Conservation (phyloP, 805 yeast species). For the Isabelozyma heimii region DNA sequence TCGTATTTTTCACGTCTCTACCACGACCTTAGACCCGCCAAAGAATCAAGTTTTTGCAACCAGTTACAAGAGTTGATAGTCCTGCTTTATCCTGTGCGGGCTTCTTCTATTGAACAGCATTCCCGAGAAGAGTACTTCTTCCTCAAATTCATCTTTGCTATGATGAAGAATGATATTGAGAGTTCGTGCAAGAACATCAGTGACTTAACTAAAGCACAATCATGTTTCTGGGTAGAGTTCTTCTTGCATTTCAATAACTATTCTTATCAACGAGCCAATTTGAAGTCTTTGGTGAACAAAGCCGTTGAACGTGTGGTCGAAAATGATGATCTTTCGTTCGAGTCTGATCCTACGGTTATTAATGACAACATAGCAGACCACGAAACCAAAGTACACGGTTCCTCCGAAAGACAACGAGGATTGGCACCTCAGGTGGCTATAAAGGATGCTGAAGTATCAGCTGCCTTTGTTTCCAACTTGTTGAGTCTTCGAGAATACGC, state of each 20-base stretch:
- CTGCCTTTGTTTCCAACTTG: conserved; percentile 67
- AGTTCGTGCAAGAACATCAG: conserved; percentile 22
- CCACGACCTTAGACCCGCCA: conserved; percentile 23
- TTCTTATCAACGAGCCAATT: conserved; percentile 46
- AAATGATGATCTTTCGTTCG: conserved; percentile 60
- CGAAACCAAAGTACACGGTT: conserved; percentile 33
- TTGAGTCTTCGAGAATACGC: conserved; percentile 71
- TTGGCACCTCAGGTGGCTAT: conserved; percentile 68
- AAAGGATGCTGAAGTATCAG: conserved; percentile 71
- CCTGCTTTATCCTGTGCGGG: conserved; percentile 30
- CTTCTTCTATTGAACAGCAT: conserved; percentile 27
- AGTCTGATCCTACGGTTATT: conserved; percentile 73
- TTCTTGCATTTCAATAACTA: conserved; percentile 43
- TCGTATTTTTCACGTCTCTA: conserved; percentile 61
- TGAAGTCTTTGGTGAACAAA: conserved; percentile 40
- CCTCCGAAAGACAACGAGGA: conserved; percentile 33
- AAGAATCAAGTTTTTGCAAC: conserved; percentile 16
- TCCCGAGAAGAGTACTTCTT: conserved; percentile 71
- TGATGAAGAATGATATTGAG: conserved; percentile 42
- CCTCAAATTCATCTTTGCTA: conserved; percentile 52
- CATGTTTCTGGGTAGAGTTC: conserved; percentile 44
- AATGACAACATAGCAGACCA: conserved; percentile 38
- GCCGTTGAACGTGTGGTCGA: conserved; percentile 37
- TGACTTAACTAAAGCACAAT: conserved; percentile 38
- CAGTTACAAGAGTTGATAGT: conserved; percentile 20